These are phyloP conservation scores for Umbelopsis isabellina DNA, from an alignment of 192 early-diverging fungal genomes.

Conservation along the genomic window DNA sequence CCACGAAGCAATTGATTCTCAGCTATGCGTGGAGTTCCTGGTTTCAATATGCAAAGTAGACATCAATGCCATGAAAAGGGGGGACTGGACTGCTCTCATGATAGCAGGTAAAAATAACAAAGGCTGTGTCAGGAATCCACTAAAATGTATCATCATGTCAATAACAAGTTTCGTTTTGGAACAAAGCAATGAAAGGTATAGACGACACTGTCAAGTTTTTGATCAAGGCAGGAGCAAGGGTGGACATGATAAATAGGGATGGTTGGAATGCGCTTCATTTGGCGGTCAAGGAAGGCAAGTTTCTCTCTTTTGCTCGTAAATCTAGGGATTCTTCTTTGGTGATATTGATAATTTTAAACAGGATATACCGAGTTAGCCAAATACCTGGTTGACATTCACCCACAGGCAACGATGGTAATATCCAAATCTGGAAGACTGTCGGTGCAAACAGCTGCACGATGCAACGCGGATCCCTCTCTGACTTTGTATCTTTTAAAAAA, in stretches of 20 bases:
- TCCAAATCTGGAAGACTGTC: conserved; percentile 47
- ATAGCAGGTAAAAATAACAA: conserved; percentile 30
- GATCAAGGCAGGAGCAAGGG: conserved; percentile 26
- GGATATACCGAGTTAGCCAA: conserved; percentile 32
- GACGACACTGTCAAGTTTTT: conserved; percentile 35
- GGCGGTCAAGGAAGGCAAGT: conserved; percentile 45
- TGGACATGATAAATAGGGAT: conserved; percentile 40
- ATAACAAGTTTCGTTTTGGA: not conserved
- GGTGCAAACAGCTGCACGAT: conserved; percentile 41
- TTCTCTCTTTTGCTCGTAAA: not conserved
- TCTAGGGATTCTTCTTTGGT: not conserved
- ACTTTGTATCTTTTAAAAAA: conserved; percentile 2
- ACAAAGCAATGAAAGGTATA: conserved; percentile 41
- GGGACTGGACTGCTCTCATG: conserved; percentile 52
- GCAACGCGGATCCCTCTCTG: not conserved
- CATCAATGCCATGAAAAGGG: conserved; percentile 47
- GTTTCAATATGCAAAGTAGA: conserved; percentile 36
- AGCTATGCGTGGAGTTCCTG: conserved; percentile 32
- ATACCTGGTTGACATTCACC: conserved; percentile 32
- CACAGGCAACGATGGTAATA: conserved; percentile 15
- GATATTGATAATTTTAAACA: conserved; percentile 8
- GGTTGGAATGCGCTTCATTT: conserved; percentile 48
- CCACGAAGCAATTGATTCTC: conserved; percentile 44
- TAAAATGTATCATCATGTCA: not conserved
- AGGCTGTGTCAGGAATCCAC: no score